Conservation (phyloP, 2,329 filamentous ascomycete genomes). For the Colletotrichum sojae region DNA sequence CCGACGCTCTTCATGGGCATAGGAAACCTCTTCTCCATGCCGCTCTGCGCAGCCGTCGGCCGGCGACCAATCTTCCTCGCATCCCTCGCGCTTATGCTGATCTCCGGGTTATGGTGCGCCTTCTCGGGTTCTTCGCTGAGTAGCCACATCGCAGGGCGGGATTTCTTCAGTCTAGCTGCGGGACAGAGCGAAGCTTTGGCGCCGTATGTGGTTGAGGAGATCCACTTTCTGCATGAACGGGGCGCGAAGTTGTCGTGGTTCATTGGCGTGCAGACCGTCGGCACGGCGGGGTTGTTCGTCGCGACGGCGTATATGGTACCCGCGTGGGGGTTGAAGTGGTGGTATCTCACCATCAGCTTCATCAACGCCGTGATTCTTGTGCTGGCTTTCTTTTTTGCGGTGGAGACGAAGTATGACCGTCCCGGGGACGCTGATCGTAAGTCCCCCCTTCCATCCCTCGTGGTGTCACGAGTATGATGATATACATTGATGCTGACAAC, state of each 20-base stretch:
- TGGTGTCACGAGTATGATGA: too few species aligned
- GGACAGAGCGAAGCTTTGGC: slow-evolving; percentile 50
- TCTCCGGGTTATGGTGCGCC: slow-evolving; percentile 42
- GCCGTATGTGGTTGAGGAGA: slow-evolving; percentile 44
- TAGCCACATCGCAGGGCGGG: slow-evolving; percentile 45
- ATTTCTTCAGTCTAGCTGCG: slow-evolving; percentile 49
- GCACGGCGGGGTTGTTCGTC: slow-evolving; percentile 41
- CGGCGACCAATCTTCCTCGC: slow-evolving; percentile 49
- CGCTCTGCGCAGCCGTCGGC: slow-evolving; percentile 49
- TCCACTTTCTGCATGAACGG: slow-evolving; percentile 44
- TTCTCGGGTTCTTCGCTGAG: slow-evolving; percentile 3
- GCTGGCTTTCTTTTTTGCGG: slow-evolving; percentile 40
- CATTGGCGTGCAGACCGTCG: slow-evolving; percentile 40
- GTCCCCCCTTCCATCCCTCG: neutral
- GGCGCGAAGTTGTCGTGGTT: slow-evolving; percentile 40
- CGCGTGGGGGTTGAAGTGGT: slow-evolving; percentile 40
- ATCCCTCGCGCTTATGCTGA: slow-evolving; percentile 47
- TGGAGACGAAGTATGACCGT: slow-evolving; percentile 41
- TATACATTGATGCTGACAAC: too few species aligned
- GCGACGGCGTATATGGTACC: slow-evolving; percentile 43
- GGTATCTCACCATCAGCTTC: slow-evolving; percentile 44
- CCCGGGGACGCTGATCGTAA: slow-evolving; percentile 31
- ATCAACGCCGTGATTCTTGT: slow-evolving; percentile 39
- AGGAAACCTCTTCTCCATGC: slow-evolving; percentile 51
- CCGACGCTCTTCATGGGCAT: slow-evolving; percentile 49